A percentile compares a stretch with the other conserved stretches of the same genome.
These are phyloP conservation scores for Blastocystis hominis DNA, from an alignment of 352 stramenopile species.

Conservation along the genomic window DNA sequence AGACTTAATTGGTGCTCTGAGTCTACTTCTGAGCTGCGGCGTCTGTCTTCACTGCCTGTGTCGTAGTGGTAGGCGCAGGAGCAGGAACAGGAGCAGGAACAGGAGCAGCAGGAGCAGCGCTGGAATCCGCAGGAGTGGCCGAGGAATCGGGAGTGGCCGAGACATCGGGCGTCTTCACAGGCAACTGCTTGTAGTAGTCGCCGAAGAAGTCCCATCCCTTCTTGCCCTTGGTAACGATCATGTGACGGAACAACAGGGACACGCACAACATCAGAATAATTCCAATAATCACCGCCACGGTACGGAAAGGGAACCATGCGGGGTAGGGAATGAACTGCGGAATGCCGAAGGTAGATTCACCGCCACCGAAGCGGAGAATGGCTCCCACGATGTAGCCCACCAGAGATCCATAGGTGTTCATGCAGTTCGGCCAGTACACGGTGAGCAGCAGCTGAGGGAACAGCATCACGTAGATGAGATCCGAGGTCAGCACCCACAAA, in stretches of 20 bases:
- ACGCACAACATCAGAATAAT: background rate
- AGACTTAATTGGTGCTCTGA: too few relatives aligned
- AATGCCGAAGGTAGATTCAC: constrained; percentile 11
- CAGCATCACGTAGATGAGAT: constrained; percentile 53
- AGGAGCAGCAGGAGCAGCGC: background rate
- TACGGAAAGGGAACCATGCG: constrained; percentile 52
- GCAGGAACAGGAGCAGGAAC: background rate
- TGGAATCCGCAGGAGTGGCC: background rate
- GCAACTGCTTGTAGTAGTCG: constrained; percentile 4
- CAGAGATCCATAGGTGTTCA: constrained; percentile 55
- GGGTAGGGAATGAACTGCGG: constrained; percentile 51
- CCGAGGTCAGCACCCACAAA: constrained; percentile 52
- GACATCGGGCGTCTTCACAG: background rate
- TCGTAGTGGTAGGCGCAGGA: background rate
- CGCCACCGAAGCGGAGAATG: constrained; percentile 50
- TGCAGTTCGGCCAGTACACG: constrained; percentile 2
- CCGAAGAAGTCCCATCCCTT: constrained; percentile 57
- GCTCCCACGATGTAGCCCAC: constrained; percentile 17
- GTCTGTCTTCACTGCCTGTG: background rate
- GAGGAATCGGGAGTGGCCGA: background rate
- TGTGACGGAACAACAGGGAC: constrained; percentile 34
- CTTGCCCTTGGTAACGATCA: constrained; percentile 52
- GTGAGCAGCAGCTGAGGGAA: constrained; percentile 56
- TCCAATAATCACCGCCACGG: constrained; percentile 22
- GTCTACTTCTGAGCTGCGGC: background rate